These are phyloP conservation scores for Colletotrichum melonis DNA, from an alignment of 2,329 filamentous ascomycete genomes.

Conservation along the genomic window DNA sequence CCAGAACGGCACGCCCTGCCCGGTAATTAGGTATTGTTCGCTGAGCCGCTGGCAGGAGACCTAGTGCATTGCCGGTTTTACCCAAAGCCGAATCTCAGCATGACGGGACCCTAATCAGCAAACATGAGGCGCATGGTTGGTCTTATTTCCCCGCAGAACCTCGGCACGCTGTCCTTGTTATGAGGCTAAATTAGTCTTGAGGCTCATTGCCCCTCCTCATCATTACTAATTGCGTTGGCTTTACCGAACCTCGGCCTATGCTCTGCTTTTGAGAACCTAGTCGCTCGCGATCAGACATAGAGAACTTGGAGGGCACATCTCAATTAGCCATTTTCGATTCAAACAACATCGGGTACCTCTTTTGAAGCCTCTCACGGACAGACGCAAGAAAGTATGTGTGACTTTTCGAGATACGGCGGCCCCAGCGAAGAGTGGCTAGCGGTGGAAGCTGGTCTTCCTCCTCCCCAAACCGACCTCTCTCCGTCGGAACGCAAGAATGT, in stretches of 20 bases:
- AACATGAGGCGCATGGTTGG: background rate
- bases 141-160: background rate
- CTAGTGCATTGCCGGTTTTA: too few relatives aligned
- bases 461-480: conserved; percentile 36
- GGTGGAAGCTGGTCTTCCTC: conserved; percentile 46
- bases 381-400: conserved; percentile 18
- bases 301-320: background rate
- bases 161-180: background rate
- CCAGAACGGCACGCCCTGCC: too few relatives aligned
- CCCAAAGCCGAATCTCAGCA: background rate
- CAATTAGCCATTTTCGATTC: background rate
- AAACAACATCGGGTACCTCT: background rate
- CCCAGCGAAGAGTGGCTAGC: conserved; percentile 57
- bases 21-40: too few relatives aligned
- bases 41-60: too few relatives aligned
- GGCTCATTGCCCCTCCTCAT: background rate
- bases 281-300: background rate
- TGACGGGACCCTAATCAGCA: background rate
- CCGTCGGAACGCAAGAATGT: conserved; percentile 44
- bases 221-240: background rate
- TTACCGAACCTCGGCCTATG: background rate
- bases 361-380: background rate
- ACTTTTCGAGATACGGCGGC: conserved; percentile 52
- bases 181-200: background rate
- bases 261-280: too few relatives aligned